Evolutionary conservation across 176 grass and related monocot genomes (phyloP), one percentile per base, ranked within the genome.

Genomic region (Oryza rufipogon): DNA sequence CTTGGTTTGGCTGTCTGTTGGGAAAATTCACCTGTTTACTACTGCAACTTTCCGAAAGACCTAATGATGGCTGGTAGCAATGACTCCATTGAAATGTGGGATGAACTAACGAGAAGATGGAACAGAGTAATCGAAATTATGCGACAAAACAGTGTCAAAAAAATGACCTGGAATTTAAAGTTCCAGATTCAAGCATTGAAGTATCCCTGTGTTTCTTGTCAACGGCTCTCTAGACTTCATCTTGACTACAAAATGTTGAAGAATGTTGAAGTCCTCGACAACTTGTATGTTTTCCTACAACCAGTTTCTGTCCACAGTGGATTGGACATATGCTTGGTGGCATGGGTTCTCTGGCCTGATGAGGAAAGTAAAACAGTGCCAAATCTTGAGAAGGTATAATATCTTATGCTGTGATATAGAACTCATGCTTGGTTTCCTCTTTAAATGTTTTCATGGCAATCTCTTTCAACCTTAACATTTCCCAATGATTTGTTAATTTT

Each of bases 271-370:
- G 78, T 93, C 71, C 65, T 91, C 70, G 91, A 95, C 76, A 88
- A 68, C 87, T 90, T 87, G 4, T 94, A 90, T 95, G 58, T 98
- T 63, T 86, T 82, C 47, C 42, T 98, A 76, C 87, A 87, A 75
- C 77, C 88, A 88, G 78, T 95, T 28, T 84, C 60, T 86, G 81
- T 98, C 69, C 82, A 91, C 75, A 86, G 80, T 85, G 92, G 91
- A 80, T 80, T 92, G 32, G 95, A 98, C 82, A 88, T 93, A 66
- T 91, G 91, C 66, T 88, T 98, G 79, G 68, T 84, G 23, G 83
- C 91, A 8, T 98, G 95, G 95, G 87, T 98, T 76, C 89, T 98
- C 68, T 95, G 89, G 92, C 95, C 95, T 81, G 95, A 98, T 47
- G 92, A 95, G 87, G 92, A 98, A 79, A 95, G 91, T 87, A 95